These are phyloP conservation scores for Lachancea cidri DNA, from an alignment of 805 yeast genomes.

Conservation along the genomic window DNA sequence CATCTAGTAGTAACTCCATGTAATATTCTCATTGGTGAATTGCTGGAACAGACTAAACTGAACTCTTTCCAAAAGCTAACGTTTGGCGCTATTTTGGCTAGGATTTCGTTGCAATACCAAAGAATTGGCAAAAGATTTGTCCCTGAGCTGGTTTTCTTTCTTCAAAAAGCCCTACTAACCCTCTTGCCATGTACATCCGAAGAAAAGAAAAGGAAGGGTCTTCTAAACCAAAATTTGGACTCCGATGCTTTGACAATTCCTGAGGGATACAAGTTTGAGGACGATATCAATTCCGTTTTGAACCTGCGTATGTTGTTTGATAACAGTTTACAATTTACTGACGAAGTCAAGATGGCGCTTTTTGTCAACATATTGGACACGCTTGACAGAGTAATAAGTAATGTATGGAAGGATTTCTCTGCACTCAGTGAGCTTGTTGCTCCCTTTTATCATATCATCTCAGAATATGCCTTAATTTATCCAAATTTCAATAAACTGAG, in stretches of 20 bases:
- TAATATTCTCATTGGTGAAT: constrained; percentile 64
- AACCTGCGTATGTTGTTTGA: constrained; percentile 24
- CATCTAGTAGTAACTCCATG: constrained; percentile 89
- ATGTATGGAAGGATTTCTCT: constrained; percentile 56
- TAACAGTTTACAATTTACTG: constrained; percentile 28
- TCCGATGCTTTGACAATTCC: constrained; percentile 18
- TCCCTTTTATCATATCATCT: constrained; percentile 43
- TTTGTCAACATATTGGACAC: constrained; percentile 30
- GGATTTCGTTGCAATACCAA: constrained; percentile 66
- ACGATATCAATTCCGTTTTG: constrained; percentile 7
- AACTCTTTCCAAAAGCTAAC: constrained; percentile 40
- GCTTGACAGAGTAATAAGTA: constrained; percentile 29
- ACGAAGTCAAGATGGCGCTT: constrained; percentile 17
- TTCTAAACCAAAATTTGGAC: constrained; percentile 19
- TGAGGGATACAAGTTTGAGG: constrained; percentile 5
- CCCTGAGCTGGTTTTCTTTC: constrained; percentile 69
- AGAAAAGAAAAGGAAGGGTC: constrained; percentile 6
- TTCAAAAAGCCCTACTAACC: constrained; percentile 46
- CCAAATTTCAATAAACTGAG: constrained; percentile 31
- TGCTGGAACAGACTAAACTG: constrained; percentile 49
- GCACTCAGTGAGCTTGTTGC: constrained; percentile 55
- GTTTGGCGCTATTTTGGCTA: constrained; percentile 63
- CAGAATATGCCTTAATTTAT: constrained; percentile 37
- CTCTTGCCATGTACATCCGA: constrained; percentile 39
- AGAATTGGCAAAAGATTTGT: constrained; percentile 69